Conservation (phyloP, 2,329 filamentous ascomycete genomes). For the Pleurostoma richardsiae region DNA sequence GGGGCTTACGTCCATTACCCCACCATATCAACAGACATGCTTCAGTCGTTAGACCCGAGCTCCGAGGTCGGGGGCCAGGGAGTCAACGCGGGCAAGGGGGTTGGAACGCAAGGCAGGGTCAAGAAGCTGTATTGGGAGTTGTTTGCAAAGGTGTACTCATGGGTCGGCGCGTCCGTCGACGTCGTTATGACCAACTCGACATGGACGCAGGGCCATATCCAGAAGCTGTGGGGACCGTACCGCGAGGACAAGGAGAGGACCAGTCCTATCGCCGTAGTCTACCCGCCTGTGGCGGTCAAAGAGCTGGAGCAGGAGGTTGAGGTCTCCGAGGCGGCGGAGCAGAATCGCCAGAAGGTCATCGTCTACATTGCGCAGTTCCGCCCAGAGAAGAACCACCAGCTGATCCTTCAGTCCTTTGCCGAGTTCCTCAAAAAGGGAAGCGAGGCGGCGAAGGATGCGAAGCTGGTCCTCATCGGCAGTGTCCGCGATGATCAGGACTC, state of each 20-base stretch:
- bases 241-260: slow-evolving; percentile 36
- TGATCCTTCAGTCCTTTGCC: slow-evolving; percentile 81
- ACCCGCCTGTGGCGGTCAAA: slow-evolving; percentile 85
- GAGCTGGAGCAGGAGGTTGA: slow-evolving; percentile 74
- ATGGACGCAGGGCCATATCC: slow-evolving; percentile 86
- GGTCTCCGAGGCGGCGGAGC: slow-evolving; percentile 65
- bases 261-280: slow-evolving; percentile 68
- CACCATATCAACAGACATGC: slow-evolving; percentile 97
- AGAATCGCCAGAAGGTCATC: slow-evolving; percentile 63
- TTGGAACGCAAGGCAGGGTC: slow-evolving; percentile 60
- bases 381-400: slow-evolving; percentile 91
- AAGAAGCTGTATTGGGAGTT: slow-evolving; percentile 84
- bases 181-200: slow-evolving; percentile 96
- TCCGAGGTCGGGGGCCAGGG: slow-evolving; percentile 58
- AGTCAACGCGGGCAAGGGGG: slow-evolving; percentile 78
- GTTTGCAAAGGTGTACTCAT: slow-evolving; percentile 79
- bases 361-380: slow-evolving; percentile 97
- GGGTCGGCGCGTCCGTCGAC: slow-evolving; percentile 78
- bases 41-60: slow-evolving; percentile 68
- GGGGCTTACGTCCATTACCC: slow-evolving; percentile 97
- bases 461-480: slow-evolving; percentile 81
- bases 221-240: slow-evolving; percentile 68
- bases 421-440: slow-evolving; percentile 59
- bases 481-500: slow-evolving; percentile 81
- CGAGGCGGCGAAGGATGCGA: slow-evolving; percentile 48